Conservation (phyloP, 768 basidiomycete species). For the Rhodotorula paludigena region DNA sequence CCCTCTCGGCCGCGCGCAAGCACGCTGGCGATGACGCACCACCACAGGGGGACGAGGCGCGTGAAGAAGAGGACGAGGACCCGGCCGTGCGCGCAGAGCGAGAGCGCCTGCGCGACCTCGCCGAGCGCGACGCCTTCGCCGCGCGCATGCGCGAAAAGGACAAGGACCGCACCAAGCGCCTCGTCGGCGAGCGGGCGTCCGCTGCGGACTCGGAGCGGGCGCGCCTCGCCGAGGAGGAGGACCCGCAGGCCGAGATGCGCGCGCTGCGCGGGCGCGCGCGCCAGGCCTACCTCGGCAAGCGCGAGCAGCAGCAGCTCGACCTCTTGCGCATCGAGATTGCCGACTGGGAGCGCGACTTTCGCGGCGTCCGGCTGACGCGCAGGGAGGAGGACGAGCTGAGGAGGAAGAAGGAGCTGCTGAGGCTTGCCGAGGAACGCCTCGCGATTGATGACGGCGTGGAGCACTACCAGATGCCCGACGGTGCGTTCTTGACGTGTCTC, state of each 20-base stretch:
- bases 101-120: slow-evolving; percentile 69
- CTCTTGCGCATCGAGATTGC: slow-evolving; percentile 85
- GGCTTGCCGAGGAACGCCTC: slow-evolving; percentile 86
- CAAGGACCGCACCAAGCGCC: slow-evolving; percentile 67
- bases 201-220: slow-evolving; percentile 74
- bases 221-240: slow-evolving; percentile 57
- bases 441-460: slow-evolving; percentile 94
- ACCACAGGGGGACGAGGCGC: too few species aligned
- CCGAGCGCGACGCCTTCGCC: slow-evolving; percentile 88
- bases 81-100: slow-evolving; percentile 65
- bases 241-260: slow-evolving; percentile 57
- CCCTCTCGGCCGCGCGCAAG: not conserved
- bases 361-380: slow-evolving; percentile 83
- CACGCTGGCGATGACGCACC: slow-evolving; percentile 46
- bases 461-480: slow-evolving; percentile 88
- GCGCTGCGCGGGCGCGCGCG: slow-evolving; percentile 80
- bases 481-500: too few species aligned
- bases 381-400: slow-evolving; percentile 75
- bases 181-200: slow-evolving; percentile 87
- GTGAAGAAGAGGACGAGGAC: slow-evolving; percentile 56
- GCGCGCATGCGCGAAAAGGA: slow-evolving; percentile 79
- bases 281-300: slow-evolving; percentile 92
- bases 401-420: slow-evolving; percentile 83
- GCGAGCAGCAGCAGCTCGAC: slow-evolving; percentile 93
- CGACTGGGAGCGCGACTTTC: slow-evolving; percentile 85